Percentiles rank a stretch among this genome's conserved stretches.
phyloP scores from a whole-genome alignment of 306 rosid genomes.

The Trifolium dubium region DNA sequence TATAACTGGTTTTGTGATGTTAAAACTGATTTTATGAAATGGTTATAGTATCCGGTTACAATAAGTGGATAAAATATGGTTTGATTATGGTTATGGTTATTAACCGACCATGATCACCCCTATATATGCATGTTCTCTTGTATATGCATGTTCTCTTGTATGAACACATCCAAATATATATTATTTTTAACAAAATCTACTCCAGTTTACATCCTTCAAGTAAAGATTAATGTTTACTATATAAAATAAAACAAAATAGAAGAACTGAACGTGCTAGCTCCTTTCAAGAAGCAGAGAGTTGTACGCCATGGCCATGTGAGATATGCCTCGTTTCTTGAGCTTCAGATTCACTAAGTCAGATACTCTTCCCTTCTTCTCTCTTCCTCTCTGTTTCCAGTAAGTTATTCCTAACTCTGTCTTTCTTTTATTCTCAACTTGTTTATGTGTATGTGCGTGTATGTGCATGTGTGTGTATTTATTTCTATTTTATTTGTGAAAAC shows the following conservation, averaged over 20 bases:
- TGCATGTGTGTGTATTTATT: neutral
- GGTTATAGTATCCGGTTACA: too few relatives aligned
- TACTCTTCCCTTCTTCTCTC: slow-evolving; percentile 19
- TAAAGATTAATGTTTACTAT: slow-evolving; percentile 24
- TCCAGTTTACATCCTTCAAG: slow-evolving; percentile 3
- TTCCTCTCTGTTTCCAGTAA: slow-evolving; percentile 64
- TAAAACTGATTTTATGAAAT: too few relatives aligned
- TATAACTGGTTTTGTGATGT: too few relatives aligned
- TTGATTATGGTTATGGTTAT: too few relatives aligned
- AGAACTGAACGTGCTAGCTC: slow-evolving; percentile 38
- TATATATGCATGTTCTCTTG: too few relatives aligned
- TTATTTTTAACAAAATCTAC: neutral
- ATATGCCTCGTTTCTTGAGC: slow-evolving; percentile 73
- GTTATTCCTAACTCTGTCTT: slow-evolving; percentile 40
- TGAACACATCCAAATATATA: neutral
- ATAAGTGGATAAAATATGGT: too few relatives aligned
- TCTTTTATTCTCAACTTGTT: slow-evolving; percentile 35
- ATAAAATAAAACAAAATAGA: neutral
- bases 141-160: neutral
- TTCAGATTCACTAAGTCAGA: slow-evolving; percentile 38
- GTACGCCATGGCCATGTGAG: slow-evolving; percentile 80
- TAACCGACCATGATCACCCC: too few relatives aligned
- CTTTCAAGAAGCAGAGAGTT: slow-evolving; percentile 59
- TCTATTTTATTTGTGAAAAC: too few relatives aligned
- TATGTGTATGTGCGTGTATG: neutral